phyloP scores from a whole-genome alignment of 2,329 filamentous ascomycete species.

The Fusarium subtropicale region DNA sequence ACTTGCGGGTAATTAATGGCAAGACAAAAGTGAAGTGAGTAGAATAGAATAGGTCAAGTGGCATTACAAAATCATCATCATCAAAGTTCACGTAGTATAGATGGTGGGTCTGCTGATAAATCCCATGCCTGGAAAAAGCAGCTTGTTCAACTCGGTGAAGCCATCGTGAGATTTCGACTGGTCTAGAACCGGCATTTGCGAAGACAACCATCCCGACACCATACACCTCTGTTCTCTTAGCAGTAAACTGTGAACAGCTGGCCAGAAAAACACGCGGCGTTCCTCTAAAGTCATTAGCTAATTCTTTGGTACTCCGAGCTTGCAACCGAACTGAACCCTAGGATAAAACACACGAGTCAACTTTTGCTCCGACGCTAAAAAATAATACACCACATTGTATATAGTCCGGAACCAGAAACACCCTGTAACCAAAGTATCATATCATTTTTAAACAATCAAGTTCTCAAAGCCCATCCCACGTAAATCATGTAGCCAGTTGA shows the following conservation, averaged over 20 bases:
- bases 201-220: slow-evolving; percentile 13
- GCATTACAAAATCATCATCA: slow-evolving; percentile 5
- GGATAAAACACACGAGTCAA: slow-evolving; percentile 25
- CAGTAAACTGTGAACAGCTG: slow-evolving; percentile 27
- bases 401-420: slow-evolving; percentile 26
- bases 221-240: slow-evolving; percentile 32
- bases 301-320: slow-evolving; percentile 21
- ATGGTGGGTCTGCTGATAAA: slow-evolving; percentile 33
- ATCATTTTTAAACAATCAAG: slow-evolving; percentile 56
- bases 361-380: slow-evolving; percentile 31
- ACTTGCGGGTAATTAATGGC: not conserved
- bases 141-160: slow-evolving; percentile 28
- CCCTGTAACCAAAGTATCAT: slow-evolving; percentile 12
- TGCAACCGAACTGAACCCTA: slow-evolving; percentile 22
- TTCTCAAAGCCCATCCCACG: slow-evolving; percentile 59
- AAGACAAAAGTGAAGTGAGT: not conserved
- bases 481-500: slow-evolving; percentile 58
- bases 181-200: slow-evolving; percentile 35
- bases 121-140: slow-evolving; percentile 10
- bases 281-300: slow-evolving; percentile 27
- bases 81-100: slow-evolving; percentile 6
- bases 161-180: slow-evolving; percentile 36
- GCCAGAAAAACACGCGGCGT: slow-evolving; percentile 22
- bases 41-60: slow-evolving; percentile 6
- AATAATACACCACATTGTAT: slow-evolving; percentile 21